Evolutionary conservation across 345 rosid species (phyloP).

Genomic region (Pistacia vera): DNA sequence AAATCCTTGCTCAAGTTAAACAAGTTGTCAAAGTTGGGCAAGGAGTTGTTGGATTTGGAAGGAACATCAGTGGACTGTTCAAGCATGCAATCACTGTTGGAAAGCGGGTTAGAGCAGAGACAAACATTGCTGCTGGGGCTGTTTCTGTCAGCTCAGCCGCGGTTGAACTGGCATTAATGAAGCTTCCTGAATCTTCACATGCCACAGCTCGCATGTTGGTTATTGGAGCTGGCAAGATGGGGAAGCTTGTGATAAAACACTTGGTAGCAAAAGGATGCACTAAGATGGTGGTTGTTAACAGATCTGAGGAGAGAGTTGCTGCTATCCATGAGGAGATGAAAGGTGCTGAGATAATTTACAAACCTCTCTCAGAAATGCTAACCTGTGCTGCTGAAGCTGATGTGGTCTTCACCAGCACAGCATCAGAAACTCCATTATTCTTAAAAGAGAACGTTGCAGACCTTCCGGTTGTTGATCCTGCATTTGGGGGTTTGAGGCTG

Average conservation of each 20-base stretch:
- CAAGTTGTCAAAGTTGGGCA: constrained; percentile 79
- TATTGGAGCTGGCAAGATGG: constrained; percentile 82
- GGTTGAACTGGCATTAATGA: constrained; percentile 74
- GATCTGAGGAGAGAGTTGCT: constrained; percentile 76
- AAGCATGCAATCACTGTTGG: constrained; percentile 76
- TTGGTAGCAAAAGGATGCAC: constrained; percentile 74
- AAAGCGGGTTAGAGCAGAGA: constrained; percentile 76
- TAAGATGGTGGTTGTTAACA: constrained; percentile 60
- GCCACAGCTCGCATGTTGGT: constrained; percentile 62
- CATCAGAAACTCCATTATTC: constrained; percentile 78
- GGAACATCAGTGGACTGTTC: constrained; percentile 70
- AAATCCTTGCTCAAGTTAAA: constrained; percentile 82
- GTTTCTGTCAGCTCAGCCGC: constrained; percentile 84
- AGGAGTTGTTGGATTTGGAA: constrained; percentile 75
- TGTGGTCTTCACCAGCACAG: constrained; percentile 92
- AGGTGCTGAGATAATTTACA: constrained; percentile 65
- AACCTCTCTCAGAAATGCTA: constrained; percentile 71
- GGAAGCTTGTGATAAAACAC: constrained; percentile 83
- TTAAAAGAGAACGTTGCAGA: constrained; percentile 62
- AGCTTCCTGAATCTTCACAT: constrained; percentile 54
- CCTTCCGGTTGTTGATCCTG: constrained; percentile 54
- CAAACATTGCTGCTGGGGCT: constrained; percentile 76
- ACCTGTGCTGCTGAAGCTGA: constrained; percentile 81
- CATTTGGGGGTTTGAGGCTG: constrained; percentile 68
- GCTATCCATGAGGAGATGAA: constrained; percentile 80